Evolutionary conservation across 352 stramenopile species (phyloP), one percentile per base, ranked within the genome.

Genomic region (Globisporangium perplexum): DNA sequence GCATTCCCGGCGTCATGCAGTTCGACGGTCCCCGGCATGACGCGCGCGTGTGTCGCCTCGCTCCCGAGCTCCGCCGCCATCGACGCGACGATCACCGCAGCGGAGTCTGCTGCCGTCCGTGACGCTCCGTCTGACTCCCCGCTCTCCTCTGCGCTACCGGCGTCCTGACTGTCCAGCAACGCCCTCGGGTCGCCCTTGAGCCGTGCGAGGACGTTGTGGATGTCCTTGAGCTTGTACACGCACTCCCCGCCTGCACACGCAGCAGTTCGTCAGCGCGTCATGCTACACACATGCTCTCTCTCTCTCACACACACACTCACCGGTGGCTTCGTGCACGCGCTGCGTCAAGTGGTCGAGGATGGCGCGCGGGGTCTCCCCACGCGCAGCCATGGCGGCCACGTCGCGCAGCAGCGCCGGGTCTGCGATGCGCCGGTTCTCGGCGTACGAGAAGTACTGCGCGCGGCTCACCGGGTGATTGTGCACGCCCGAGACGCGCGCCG

Each of bases 221-320:
- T 43, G 20, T 49, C 51, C 15, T 57, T 57, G 7, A 57, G 31
- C 41, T 49, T 50, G 31, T 57, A 57, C 51, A 50, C 43, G 22
- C 51, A 57, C 17, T 49, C 51, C 23, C 44, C 42, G 14, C 51
- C 51, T 57, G 7, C 14, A 24, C 6, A 31, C 28, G 39, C 39
- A 46, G 20, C 39, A 46, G 39, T 24, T 10, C 39, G 4, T 23
- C 12, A n/a, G 39, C 12, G 15, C 18, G 12, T 46, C 39, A 24
- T 11, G 4, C 20, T 20, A 1, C 22, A 30, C 42, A 7, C 6
- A 24, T 30, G 7, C n/a, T n/a, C n/a, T n/a, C n/a, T n/a, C n/a
- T n/a, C n/a, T n/a, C n/a, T n/a, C n/a, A n/a, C 42, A 17, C 43
- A 4, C 43, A 28, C 17, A 31, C 43, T 7, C 26, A 50, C 45